Conservation (phyloP, 768 basidiomycete genomes). For the Mrakia frigida region DNA sequence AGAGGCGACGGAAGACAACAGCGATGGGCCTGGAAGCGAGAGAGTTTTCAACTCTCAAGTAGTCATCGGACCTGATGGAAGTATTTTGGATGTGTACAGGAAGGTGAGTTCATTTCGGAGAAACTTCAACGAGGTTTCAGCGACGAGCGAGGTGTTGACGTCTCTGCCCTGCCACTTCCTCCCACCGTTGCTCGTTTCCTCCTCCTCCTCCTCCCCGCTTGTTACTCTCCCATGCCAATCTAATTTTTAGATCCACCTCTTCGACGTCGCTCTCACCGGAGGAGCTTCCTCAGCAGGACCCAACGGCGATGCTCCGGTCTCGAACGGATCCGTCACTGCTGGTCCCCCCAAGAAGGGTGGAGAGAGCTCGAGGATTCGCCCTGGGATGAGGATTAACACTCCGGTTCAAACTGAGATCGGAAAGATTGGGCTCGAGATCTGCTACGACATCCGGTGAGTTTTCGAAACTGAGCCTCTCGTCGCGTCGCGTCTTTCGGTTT, state of each 20-base stretch:
- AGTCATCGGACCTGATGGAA: slow-evolving; percentile 36
- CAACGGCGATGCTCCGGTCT: slow-evolving; percentile 12
- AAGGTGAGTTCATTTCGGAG: slow-evolving; percentile 37
- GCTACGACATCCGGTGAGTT: slow-evolving; percentile 40
- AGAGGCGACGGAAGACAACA: slow-evolving; percentile 33
- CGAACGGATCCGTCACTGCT: slow-evolving; percentile 23
- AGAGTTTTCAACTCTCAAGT: slow-evolving; percentile 41
- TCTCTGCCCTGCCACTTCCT: not conserved
- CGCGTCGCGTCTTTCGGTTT: not conserved
- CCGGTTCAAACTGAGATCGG: slow-evolving; percentile 36
- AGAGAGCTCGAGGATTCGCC: slow-evolving; percentile 37
- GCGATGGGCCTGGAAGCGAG: slow-evolving; percentile 31
- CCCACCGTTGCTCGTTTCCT: not conserved
- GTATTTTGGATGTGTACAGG: slow-evolving; percentile 35
- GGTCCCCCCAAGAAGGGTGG: slow-evolving; percentile 32
- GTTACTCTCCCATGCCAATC: too few species aligned
- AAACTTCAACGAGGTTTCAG: too few species aligned
- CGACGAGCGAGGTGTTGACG: not conserved
- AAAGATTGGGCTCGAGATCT: slow-evolving; percentile 41
- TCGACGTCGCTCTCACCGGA: slow-evolving; percentile 38
- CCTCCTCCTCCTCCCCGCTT: too few species aligned
- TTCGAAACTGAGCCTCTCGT: not conserved
- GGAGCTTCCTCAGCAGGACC: slow-evolving; percentile 29
- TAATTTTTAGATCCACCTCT: slow-evolving; percentile 38
- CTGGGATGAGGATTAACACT: slow-evolving; percentile 35